Conservation (phyloP, 257 asterid genomes). For the Apocynum venetum region DNA sequence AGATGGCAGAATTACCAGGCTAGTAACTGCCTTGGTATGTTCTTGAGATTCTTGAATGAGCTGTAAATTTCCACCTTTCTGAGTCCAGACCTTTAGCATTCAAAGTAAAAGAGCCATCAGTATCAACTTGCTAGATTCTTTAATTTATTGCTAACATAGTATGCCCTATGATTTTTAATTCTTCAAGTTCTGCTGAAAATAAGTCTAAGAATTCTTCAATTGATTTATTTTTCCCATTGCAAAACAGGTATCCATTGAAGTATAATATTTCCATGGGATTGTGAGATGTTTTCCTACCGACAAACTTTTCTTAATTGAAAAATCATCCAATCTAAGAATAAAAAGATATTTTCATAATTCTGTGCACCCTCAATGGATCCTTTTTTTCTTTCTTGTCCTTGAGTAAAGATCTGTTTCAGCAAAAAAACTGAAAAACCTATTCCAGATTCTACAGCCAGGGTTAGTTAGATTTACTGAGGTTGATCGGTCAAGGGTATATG, state of each 20-base stretch:
- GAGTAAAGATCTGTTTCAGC: neutral
- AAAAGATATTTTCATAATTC: neutral
- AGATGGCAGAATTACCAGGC: constrained; percentile 54
- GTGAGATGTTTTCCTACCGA: neutral
- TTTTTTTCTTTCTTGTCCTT: neutral
- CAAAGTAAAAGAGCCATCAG: neutral
- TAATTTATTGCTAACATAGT: neutral
- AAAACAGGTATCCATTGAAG: neutral
- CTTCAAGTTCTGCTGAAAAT: neutral
- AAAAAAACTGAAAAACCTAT: neutral
- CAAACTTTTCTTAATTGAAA: neutral
- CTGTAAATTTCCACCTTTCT: constrained; percentile 32
- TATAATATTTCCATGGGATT: neutral
- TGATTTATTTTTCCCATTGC: neutral
- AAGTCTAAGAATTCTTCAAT: neutral
- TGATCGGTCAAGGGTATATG: no score
- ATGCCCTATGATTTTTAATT: no score
- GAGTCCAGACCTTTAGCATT: constrained; percentile 57
- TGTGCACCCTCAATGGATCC: neutral
- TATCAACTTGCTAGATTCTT: neutral
- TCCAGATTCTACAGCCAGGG: neutral
- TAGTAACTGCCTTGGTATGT: constrained; percentile 66
- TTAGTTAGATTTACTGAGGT: neutral
- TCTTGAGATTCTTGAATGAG: constrained; percentile 64
- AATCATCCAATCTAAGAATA: neutral